Conservation (phyloP, 345 rosid genomes). For the Crucihimalaya himalaica region DNA sequence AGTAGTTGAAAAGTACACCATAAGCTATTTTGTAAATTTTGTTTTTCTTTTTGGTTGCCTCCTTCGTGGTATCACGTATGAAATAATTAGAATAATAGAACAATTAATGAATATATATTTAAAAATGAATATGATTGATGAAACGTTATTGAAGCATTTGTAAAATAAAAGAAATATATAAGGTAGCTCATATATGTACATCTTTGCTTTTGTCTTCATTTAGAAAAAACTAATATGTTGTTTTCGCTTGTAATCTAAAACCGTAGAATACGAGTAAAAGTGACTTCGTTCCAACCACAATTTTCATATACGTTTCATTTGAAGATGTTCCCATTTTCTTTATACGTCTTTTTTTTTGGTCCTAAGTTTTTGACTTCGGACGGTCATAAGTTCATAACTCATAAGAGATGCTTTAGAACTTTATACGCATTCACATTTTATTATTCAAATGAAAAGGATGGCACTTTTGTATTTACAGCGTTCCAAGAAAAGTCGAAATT, state of each 20-base stretch:
- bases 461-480: background rate
- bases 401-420: background rate
- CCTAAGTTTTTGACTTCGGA: background rate
- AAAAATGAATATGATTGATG: background rate
- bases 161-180: background rate
- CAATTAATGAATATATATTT: background rate
- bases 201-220: constrained; percentile 13
- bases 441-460: background rate
- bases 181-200: background rate
- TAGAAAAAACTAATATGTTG: constrained; percentile 2
- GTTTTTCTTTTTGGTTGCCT: background rate
- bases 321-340: background rate
- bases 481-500: background rate
- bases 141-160: background rate
- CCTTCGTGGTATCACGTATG: background rate
- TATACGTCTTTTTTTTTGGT: background rate
- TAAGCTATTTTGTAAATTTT: background rate
- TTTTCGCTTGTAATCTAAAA: constrained; percentile 23
- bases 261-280: constrained; percentile 23
- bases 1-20: background rate
- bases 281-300: constrained; percentile 18
- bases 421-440: constrained; percentile 9
- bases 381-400: background rate
- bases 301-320: constrained; percentile 1
- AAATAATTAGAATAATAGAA: background rate